A percentile compares a stretch with the other conserved stretches of the same genome.
Evolutionary conservation across 2,329 filamentous ascomycete species (phyloP).

Genomic region (Torrubiella hemipterigena): DNA sequence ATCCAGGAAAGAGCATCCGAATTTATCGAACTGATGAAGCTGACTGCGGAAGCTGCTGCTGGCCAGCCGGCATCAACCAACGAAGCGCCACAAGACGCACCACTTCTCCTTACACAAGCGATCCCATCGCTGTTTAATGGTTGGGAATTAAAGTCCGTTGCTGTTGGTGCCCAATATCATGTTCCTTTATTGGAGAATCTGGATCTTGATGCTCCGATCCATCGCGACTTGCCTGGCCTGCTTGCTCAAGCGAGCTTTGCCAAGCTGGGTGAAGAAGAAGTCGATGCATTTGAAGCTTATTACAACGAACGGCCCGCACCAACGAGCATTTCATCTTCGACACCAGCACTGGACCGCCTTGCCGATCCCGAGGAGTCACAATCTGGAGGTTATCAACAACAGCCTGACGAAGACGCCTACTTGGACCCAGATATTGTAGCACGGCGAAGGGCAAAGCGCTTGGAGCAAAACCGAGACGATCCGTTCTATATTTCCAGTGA

Average conservation of each 20-base stretch:
- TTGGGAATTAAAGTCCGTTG: slow-evolving; percentile 85
- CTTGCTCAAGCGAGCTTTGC: slow-evolving; percentile 46
- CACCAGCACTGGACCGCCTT: slow-evolving; percentile 42
- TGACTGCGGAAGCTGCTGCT: slow-evolving; percentile 71
- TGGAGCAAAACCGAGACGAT: slow-evolving; percentile 79
- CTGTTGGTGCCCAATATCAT: slow-evolving; percentile 68
- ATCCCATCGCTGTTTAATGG: slow-evolving; percentile 80
- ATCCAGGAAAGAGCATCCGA: slow-evolving; percentile 93
- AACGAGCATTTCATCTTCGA: slow-evolving; percentile 35
- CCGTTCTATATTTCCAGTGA: slow-evolving; percentile 64
- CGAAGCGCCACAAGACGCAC: slow-evolving; percentile 50
- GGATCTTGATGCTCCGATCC: slow-evolving; percentile 73
- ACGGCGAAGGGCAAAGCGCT: slow-evolving; percentile 61
- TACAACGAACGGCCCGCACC: slow-evolving; percentile 46
- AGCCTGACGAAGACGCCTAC: slow-evolving; percentile 50
- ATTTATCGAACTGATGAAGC: slow-evolving; percentile 77
- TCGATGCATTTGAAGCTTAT: slow-evolving; percentile 56
- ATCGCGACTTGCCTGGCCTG: slow-evolving; percentile 56
- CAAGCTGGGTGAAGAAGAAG: slow-evolving; percentile 36
- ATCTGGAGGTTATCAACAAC: slow-evolving; percentile 46
- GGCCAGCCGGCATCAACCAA: slow-evolving; percentile 49
- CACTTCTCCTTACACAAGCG: slow-evolving; percentile 77
- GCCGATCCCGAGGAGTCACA: slow-evolving; percentile 36
- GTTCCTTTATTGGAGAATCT: slow-evolving; percentile 68
- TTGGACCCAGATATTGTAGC: slow-evolving; percentile 64